Evolutionary conservation across 805 yeast genomes (phyloP), one percentile per base, ranked within the genome.

Genomic region (Saturnispora sanitii): DNA sequence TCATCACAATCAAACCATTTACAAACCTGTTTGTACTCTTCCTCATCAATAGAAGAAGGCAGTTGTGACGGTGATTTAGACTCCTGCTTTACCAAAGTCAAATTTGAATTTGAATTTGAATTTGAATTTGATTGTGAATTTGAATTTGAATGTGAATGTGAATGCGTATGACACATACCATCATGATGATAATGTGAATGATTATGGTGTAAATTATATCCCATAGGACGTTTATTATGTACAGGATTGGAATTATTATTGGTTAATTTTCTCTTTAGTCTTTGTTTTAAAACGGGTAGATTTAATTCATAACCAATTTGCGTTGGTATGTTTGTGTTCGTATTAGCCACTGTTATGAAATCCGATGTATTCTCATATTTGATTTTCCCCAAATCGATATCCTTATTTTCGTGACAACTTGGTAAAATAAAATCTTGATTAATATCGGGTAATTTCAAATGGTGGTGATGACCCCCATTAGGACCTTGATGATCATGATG

Each of bases 1-100:
- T 66, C 64, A 9, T 57, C 56, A 55, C 94, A 84, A 42, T 72
- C 66, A 37, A 75, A 76, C 94, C 94, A 84, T 54, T 75, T 71
- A 57, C 94, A 83, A 2, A 42, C 42, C 16, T 39, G 36, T 5
- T 32, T 27, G 13, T 19, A 12, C 12, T 12, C 15, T 56, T 55
- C 45, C n/a, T n/a, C n/a, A n/a, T n/a, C n/a, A n/a, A n/a, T n/a
- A n/a, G n/a, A n/a, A n/a, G n/a, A n/a, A n/a, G n/a, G n/a, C n/a
- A n/a, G n/a, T n/a, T n/a, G n/a, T n/a, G n/a, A n/a, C n/a, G n/a
- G n/a, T n/a, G n/a, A n/a, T n/a, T n/a, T n/a, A n/a, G 56, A 61
- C 45, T 36, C 41, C 13, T 11, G 11, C 31, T 44, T 35, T 7
- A 26, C 18, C 13, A 6, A 7, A 16, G 32, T 26, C 12, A 12